phyloP scores from a whole-genome alignment of 345 rosid species.

The Erucastrum elatum region DNA sequence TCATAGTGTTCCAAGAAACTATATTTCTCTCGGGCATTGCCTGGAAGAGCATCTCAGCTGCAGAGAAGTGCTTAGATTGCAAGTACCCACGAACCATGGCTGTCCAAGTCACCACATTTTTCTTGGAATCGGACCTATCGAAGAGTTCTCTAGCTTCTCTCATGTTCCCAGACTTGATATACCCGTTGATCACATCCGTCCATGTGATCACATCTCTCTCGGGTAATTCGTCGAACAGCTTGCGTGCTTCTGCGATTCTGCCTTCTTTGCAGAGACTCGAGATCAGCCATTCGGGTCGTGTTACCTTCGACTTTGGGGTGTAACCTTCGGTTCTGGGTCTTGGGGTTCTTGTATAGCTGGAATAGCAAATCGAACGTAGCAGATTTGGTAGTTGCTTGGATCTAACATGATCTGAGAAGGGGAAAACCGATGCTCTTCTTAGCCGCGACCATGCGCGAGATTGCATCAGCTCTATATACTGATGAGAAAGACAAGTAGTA shows the following conservation, averaged over 20 bases:
- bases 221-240: slow-evolving; percentile 59
- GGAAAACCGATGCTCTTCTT: slow-evolving; percentile 5
- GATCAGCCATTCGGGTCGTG: slow-evolving; percentile 54
- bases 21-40: slow-evolving; percentile 66
- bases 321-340: slow-evolving; percentile 36
- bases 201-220: slow-evolving; percentile 66
- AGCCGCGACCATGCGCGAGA: slow-evolving; percentile 28
- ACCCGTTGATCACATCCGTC: slow-evolving; percentile 65
- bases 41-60: slow-evolving; percentile 62
- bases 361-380: slow-evolving; percentile 17
- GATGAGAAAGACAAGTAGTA: too few species aligned
- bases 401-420: slow-evolving; percentile 10
- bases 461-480: slow-evolving; percentile 23
- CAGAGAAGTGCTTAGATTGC: slow-evolving; percentile 45
- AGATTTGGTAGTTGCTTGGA: background rate
- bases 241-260: slow-evolving; percentile 53
- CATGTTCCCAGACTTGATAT: slow-evolving; percentile 55
- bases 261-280: slow-evolving; percentile 50
- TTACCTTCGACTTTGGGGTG: slow-evolving; percentile 35
- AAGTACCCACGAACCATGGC: slow-evolving; percentile 66
- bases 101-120: slow-evolving; percentile 80
- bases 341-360: background rate
- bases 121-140: slow-evolving; percentile 53
- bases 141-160: slow-evolving; percentile 61
- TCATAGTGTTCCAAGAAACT: slow-evolving; percentile 77